Percentiles rank a stretch among this genome's conserved stretches.
Conservation (phyloP, 257 asterid species). For the Solanum peruvianum region DNA sequence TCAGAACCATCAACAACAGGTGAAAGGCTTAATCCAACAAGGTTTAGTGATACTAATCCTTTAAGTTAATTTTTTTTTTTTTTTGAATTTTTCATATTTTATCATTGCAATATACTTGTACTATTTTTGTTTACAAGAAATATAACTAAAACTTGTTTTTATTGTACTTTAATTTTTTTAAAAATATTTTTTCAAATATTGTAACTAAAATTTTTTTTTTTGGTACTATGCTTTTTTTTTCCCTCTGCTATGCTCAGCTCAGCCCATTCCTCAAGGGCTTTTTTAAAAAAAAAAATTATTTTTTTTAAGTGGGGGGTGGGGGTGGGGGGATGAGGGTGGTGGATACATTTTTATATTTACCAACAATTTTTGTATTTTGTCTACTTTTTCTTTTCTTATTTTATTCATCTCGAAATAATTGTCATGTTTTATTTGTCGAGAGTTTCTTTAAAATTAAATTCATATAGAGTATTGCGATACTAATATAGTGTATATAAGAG, state of each 20-base stretch:
- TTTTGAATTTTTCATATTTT: too few species aligned
- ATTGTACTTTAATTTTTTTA: neutral
- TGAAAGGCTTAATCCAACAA: slow-evolving; percentile 37
- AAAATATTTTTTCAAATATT: neutral
- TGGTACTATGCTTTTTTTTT: neutral
- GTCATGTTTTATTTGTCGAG: neutral
- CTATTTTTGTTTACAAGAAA: neutral
- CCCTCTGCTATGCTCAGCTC: neutral
- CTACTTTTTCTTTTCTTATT: neutral
- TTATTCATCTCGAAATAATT: neutral
- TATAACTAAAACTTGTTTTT: neutral
- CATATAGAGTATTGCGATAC: neutral
- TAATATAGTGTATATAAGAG: neutral
- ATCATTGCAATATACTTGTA: neutral
- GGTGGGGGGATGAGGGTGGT: neutral
- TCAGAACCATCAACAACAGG: slow-evolving; percentile 85
- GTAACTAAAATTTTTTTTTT: neutral
- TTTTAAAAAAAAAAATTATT: rapidly evolving
- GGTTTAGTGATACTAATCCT: slow-evolving; percentile 28
- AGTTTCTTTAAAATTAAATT: neutral
- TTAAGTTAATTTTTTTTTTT: neutral
- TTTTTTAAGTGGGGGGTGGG: neutral
- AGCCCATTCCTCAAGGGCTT: slow-evolving; percentile 1
- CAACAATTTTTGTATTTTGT: neutral
- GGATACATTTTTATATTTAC: neutral